Evolutionary conservation across 2,329 filamentous ascomycete genomes (phyloP), one percentile per base, ranked within the genome.

Genomic region (Parascedosporium putredinis): DNA sequence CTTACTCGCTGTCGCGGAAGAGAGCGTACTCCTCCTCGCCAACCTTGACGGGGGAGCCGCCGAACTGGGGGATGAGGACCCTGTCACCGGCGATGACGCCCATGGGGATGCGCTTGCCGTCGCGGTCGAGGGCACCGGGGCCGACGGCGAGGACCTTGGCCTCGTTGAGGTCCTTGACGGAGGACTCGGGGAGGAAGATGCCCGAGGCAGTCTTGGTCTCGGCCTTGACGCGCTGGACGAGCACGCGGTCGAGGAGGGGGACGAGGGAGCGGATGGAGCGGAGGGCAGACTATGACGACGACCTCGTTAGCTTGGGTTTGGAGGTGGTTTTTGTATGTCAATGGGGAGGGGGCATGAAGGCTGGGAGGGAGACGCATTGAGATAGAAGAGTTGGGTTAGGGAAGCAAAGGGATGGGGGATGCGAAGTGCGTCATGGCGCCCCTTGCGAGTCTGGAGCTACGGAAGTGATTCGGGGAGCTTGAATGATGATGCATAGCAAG

Each of bases 121-220:
- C 84, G 73, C 84, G 89, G 75, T 94, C 88, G 53, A 95, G 63
- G 12, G 76, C 83, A 55, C 93, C 93, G 51, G 93, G 93, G 50
- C 93, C 93, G 55, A 98, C 91, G 55, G 93, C 93, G 54, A 98
- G 76, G 50, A 98, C 93, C 73, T 88, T 90, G 62, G 88, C 93
- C 78, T 97, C 91, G 73, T 96, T 97, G 67, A 97, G 81, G 71
- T 98, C 93, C 81, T 98, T 95, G 65, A 97, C 88, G 63, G 85
- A 87, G 55, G 84, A 90, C 76, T 98, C 93, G 60, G 93, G 93
- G 57, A 98, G 86, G 79, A 94, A 96, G 78, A 98, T 95, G 63
- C 93, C 93, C 64, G 84, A 84, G 61, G 93, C 89, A 46, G 93
- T 98, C 80, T 96, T 96, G 66, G 89, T 71, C 74, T 97, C 91